Base-by-base conservation (phyloP, 2,329 filamentous ascomycete species). In the Trichoderma asperellum region DNA sequence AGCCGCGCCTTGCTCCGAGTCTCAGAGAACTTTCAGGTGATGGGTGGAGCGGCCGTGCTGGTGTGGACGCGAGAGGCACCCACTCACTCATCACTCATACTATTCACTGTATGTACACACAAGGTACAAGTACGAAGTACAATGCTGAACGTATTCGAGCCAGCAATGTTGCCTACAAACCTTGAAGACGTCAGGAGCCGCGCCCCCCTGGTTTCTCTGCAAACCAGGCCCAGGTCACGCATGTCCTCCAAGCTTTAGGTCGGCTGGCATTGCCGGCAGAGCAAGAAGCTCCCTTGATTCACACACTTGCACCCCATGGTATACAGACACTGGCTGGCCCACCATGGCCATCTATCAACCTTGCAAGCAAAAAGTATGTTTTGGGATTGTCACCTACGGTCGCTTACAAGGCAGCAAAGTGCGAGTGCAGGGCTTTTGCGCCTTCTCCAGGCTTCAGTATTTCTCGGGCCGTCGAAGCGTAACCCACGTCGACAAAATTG, bases 391-490 rank as follows among this genome's bases (percentile, higher is more conserved):
- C 27, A 16, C 27, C 49, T 34, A 21, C 24, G 29, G n/a, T 56
- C 49, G 49, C 34, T 32, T 56, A 43, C 49, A 53, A 37, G 18
- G 59, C 59, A 40, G 32, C 61, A 35, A 43, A 32, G 34, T 24
- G 32, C 16, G 27, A 35, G 34, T 7, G 16, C 11, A 40, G 49
- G 56, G 24, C 37, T 16, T 57, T n/a, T 55, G 52, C 62, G 62
- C 62, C 63, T 32, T 66, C 53, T 58, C 62, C 29, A 56, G 35
- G 63, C 63, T 49, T 57, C 37, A 47, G 29, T n/a, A 43, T 43
- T 37, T 12, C 58, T 49, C 35, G 35, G 35, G n/a, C 21, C 29
- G 34, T 27, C 29, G 32, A 35, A 53, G 60, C 60, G 35, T 14
- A 61, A 11, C 59, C 40, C 40, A 34, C 29, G 29, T 32, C 40